phyloP scores from a whole-genome alignment of 805 yeast genomes.

The Danielia oregonensis region DNA sequence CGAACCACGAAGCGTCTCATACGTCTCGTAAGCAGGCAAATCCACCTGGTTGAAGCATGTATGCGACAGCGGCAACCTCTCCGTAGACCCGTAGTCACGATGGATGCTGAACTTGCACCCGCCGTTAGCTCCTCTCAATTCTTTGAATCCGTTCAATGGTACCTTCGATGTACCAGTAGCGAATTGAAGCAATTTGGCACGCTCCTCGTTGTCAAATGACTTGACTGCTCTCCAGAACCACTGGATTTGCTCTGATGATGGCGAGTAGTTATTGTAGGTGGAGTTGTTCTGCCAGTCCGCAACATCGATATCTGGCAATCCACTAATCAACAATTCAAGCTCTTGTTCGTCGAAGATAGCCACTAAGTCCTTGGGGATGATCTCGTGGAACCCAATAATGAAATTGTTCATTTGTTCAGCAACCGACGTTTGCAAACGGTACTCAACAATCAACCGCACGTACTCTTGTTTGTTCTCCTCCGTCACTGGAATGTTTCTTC shows the following conservation, averaged over 20 bases:
- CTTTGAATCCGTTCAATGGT: slow-evolving; percentile 91
- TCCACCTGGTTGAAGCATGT: slow-evolving; percentile 96
- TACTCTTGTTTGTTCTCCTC: slow-evolving; percentile 89
- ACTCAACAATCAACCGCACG: slow-evolving; percentile 81
- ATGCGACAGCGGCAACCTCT: slow-evolving; percentile 90
- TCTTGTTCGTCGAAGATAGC: slow-evolving; percentile 94
- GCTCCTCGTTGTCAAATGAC: slow-evolving; percentile 88
- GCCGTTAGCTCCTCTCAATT: slow-evolving; percentile 83
- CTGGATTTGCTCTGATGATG: slow-evolving; percentile 80
- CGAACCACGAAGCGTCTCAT: slow-evolving; percentile 79
- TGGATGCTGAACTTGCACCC: slow-evolving; percentile 83
- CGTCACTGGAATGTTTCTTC: slow-evolving; percentile 80
- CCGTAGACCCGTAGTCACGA: slow-evolving; percentile 79
- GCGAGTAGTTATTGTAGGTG: slow-evolving; percentile 72
- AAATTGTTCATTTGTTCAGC: slow-evolving; percentile 84
- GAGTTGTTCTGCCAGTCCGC: slow-evolving; percentile 94
- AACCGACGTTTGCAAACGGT: slow-evolving; percentile 77
- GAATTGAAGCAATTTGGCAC: slow-evolving; percentile 91
- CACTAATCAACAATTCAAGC: slow-evolving; percentile 85
- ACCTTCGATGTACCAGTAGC: slow-evolving; percentile 97
- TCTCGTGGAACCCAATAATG: slow-evolving; percentile 82
- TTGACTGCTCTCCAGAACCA: slow-evolving; percentile 99
- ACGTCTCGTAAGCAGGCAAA: slow-evolving; percentile 87
- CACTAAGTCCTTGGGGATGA: slow-evolving; percentile 78
- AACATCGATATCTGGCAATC: slow-evolving; percentile 93